phyloP scores from a whole-genome alignment of 345 rosid species.

The Euphorbia pulcherrima region DNA sequence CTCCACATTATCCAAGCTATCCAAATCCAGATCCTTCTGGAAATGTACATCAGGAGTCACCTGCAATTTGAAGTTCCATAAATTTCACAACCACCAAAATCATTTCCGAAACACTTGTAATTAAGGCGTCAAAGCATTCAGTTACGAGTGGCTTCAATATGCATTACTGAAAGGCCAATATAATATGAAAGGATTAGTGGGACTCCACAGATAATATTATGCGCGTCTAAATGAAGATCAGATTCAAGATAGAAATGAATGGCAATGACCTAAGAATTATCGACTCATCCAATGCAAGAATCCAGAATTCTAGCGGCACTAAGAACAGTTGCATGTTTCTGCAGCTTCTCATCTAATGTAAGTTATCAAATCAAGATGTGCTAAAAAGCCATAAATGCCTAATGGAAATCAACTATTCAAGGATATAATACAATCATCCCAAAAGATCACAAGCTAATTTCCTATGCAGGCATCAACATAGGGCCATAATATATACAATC shows the following conservation, averaged over 20 bases:
- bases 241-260: not conserved
- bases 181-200: not conserved
- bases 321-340: not conserved
- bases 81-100: not conserved
- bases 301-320: not conserved
- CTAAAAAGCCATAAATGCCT: not conserved
- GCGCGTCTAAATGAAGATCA: not conserved
- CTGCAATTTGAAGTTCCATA: slow-evolving; percentile 28
- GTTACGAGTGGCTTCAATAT: not conserved
- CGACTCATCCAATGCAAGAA: not conserved
- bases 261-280: not conserved
- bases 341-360: not conserved
- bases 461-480: not conserved
- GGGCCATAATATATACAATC: not conserved
- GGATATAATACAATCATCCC: not conserved
- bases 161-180: not conserved
- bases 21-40: slow-evolving; percentile 83
- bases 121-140: not conserved
- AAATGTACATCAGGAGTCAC: slow-evolving; percentile 78
- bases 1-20: slow-evolving; percentile 92
- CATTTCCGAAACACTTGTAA: not conserved
- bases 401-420: too few relatives aligned
- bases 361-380: not conserved
- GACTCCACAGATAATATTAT: not conserved
- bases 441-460: not conserved